These are phyloP conservation scores for Macadamia tetraphylla DNA, from an alignment of 164 flowering plant species.

Conservation along the genomic window DNA sequence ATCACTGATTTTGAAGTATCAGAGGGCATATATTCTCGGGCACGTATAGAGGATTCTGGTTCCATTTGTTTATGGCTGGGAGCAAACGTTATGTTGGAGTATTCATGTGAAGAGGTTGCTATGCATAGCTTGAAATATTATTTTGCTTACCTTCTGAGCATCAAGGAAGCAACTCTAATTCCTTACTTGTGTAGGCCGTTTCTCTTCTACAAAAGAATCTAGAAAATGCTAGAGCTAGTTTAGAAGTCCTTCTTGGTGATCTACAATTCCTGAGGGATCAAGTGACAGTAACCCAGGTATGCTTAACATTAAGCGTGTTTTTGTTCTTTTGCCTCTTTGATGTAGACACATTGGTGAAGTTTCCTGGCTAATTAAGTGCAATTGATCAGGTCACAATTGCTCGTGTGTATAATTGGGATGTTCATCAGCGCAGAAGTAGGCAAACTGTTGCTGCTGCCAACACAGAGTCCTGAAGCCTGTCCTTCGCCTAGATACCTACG, in stretches of 20 bases:
- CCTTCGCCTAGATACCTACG: neutral
- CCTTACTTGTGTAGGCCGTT: slow-evolving; percentile 47
- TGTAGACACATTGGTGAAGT: neutral
- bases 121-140: neutral
- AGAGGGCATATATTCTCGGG: slow-evolving; percentile 91
- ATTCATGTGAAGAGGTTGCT: slow-evolving; percentile 28
- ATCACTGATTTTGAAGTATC: slow-evolving; percentile 89
- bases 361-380: slow-evolving; percentile 2
- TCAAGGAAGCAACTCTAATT: neutral
- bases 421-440: slow-evolving; percentile 73
- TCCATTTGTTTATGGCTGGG: slow-evolving; percentile 94
- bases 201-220: slow-evolving; percentile 63
- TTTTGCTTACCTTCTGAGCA: neutral
- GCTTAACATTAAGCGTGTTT: neutral
- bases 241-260: slow-evolving; percentile 75
- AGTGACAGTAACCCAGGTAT: slow-evolving; percentile 83
- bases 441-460: slow-evolving; percentile 37
- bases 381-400: slow-evolving; percentile 81
- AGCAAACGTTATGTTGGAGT: slow-evolving; percentile 98
- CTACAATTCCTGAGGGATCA: slow-evolving; percentile 82
- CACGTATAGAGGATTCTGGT: slow-evolving; percentile 62
- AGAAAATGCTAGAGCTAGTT: slow-evolving; percentile 90
- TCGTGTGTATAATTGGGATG: slow-evolving; percentile 98
- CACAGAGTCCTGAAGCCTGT: slow-evolving; percentile 20
- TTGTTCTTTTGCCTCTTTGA: neutral